Percentiles rank a stretch among this genome's conserved stretches.
Conservation (phyloP, 2,329 filamentous ascomycete species). For the Alternaria novae-zelandiae region DNA sequence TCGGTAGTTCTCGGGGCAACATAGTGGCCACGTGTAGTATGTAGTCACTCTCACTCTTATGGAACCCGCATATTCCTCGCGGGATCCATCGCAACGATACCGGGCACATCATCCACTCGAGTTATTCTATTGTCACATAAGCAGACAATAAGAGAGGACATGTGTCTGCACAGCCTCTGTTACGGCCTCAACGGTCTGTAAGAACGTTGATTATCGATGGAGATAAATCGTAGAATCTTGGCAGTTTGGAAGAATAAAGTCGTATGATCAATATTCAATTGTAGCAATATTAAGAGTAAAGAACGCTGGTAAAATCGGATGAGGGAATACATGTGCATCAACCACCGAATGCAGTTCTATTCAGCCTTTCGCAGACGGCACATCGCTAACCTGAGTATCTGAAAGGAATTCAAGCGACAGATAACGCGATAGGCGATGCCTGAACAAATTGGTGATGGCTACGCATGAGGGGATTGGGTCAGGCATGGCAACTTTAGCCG, state of each 20-base stretch:
- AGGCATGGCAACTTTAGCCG: conserved; percentile 7
- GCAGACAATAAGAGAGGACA: background rate
- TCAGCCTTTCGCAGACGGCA: background rate
- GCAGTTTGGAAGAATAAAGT: background rate
- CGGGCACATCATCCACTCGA: background rate
- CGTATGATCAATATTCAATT: background rate
- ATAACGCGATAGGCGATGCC: background rate
- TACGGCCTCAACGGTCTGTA: background rate
- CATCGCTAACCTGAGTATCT: background rate
- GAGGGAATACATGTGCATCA: background rate
- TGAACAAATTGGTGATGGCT: background rate
- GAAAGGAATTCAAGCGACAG: background rate
- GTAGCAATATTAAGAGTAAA: background rate
- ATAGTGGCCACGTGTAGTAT: background rate
- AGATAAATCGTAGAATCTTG: background rate
- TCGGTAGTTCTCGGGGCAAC: background rate
- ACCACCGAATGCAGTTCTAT: background rate
- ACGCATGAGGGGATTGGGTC: background rate
- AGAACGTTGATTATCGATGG: background rate
- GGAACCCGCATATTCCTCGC: background rate
- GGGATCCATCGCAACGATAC: background rate
- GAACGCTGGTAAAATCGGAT: background rate
- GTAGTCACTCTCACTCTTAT: background rate
- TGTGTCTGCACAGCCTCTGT: background rate
- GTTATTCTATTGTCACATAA: background rate